These are phyloP conservation scores for Hippophae rhamnoides DNA, from an alignment of 306 rosid genomes.

Conservation along the genomic window DNA sequence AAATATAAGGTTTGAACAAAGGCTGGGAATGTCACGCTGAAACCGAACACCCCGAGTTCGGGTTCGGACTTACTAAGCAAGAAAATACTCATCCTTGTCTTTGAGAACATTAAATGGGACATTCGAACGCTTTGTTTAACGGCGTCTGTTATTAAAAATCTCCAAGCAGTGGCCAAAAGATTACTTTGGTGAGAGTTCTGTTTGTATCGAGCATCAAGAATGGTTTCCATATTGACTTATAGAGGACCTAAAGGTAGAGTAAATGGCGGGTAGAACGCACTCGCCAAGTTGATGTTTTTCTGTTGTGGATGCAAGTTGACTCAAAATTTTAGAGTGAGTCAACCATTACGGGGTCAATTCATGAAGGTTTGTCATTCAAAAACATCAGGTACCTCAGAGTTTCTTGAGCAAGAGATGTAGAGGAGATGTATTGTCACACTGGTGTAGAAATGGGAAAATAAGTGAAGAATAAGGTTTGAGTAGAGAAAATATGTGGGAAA, in stretches of 20 bases:
- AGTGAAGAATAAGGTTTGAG: too few relatives aligned
- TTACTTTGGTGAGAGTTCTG: slow-evolving; percentile 47
- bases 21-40: too few relatives aligned
- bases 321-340: slow-evolving; percentile 27
- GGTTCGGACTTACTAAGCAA: too few relatives aligned
- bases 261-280: slow-evolving; percentile 12
- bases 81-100: slow-evolving; percentile 15
- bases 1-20: too few relatives aligned
- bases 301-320: slow-evolving; percentile 46
- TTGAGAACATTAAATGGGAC: slow-evolving; percentile 43
- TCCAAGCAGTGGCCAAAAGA: slow-evolving; percentile 48
- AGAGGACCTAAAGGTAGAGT: slow-evolving; percentile 30
- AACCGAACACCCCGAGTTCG: too few relatives aligned
- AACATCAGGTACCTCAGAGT: slow-evolving; percentile 44
- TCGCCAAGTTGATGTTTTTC: slow-evolving; percentile 46
- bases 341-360: slow-evolving; percentile 34
- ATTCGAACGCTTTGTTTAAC: slow-evolving; percentile 29
- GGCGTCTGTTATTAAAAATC: slow-evolving; percentile 37
- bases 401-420: slow-evolving; percentile 33
- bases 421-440: slow-evolving; percentile 30
- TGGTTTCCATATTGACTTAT: slow-evolving; percentile 25
- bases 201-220: slow-evolving; percentile 38
- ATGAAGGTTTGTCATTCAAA: slow-evolving; percentile 38
- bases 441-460: too few relatives aligned
- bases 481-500: too few relatives aligned